A percentile compares a stretch with the other conserved stretches of the same genome.
Evolutionary conservation across 257 asterid species (phyloP).

Genomic region (Nicotiana tomentosiformis): DNA sequence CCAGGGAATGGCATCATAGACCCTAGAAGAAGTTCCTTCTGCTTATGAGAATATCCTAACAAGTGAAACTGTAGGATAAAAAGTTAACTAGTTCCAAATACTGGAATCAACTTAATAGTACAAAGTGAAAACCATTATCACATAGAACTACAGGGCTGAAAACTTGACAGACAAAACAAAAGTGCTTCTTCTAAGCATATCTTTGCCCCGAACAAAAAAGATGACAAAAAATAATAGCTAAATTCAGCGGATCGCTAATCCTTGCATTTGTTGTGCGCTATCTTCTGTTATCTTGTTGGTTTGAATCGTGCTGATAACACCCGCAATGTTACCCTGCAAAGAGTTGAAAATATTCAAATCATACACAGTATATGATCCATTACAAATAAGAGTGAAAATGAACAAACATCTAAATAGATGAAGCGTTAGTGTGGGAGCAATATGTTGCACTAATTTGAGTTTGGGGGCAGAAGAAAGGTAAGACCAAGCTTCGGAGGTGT

Average conservation of each 20-base stretch:
- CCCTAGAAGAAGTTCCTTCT: neutral
- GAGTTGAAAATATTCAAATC: neutral
- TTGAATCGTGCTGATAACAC: conserved; percentile 62
- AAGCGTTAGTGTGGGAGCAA: neutral
- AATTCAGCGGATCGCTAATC: conserved; percentile 52
- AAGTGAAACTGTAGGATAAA: neutral
- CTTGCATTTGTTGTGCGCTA: conserved; percentile 60
- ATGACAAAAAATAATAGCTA: conserved; percentile 10
- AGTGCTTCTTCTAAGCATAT: neutral
- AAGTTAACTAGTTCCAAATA: neutral
- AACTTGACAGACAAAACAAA: neutral
- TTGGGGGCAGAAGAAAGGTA: neutral
- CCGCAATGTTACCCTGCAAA: conserved; percentile 60
- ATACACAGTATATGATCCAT: neutral
- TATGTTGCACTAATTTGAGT: neutral
- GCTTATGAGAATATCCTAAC: neutral
- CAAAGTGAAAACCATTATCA: neutral
- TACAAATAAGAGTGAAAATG: neutral
- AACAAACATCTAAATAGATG: neutral
- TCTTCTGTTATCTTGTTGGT: conserved; percentile 76
- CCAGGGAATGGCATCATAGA: neutral
- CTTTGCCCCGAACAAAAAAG: neutral
- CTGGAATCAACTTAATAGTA: neutral
- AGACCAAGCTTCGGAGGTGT: neutral
- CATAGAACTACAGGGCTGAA: neutral